phyloP scores from a whole-genome alignment of 148 eudicot genomes.

The Spergularia bocconei region DNA sequence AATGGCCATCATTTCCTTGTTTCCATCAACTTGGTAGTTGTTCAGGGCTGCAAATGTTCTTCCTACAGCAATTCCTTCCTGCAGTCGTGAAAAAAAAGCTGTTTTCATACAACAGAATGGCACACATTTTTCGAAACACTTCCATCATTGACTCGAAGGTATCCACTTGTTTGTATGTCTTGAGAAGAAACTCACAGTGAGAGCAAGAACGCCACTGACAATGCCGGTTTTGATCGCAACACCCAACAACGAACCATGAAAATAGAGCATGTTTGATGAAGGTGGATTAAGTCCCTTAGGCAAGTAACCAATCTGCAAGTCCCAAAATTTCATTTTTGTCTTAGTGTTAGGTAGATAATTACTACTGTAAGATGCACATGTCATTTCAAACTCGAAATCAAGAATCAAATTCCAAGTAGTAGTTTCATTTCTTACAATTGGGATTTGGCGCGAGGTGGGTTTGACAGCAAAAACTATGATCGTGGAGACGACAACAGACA shows the following conservation, averaged over 20 bases:
- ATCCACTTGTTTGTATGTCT: neutral
- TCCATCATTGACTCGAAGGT: neutral
- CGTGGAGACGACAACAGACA: constrained; percentile 76
- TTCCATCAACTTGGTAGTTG: constrained; percentile 96
- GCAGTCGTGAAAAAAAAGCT: constrained; percentile 10
- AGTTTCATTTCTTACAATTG: constrained; percentile 49
- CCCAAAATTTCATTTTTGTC: neutral
- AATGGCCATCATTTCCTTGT: constrained; percentile 98
- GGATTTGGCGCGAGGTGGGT: constrained; percentile 49
- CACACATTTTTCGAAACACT: neutral
- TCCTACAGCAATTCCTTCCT: constrained; percentile 99
- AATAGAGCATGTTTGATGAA: constrained; percentile 66
- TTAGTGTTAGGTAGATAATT: neutral
- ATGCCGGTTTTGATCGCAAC: constrained; percentile 82
- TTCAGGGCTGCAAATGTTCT: constrained; percentile 84
- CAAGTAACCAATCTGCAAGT: constrained; percentile 75
- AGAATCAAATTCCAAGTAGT: neutral
- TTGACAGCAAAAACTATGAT: constrained; percentile 52
- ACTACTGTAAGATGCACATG: neutral
- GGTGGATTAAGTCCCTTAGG: constrained; percentile 87
- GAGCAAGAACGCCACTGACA: constrained; percentile 77
- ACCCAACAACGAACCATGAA: constrained; percentile 54
- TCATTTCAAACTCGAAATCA: neutral
- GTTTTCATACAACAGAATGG: constrained; percentile 10
- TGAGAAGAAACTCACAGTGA: constrained; percentile 57